Evolutionary conservation across 352 stramenopile genomes (phyloP), one percentile per base, ranked within the genome.

Genomic region (Phytophthora foliorum): DNA sequence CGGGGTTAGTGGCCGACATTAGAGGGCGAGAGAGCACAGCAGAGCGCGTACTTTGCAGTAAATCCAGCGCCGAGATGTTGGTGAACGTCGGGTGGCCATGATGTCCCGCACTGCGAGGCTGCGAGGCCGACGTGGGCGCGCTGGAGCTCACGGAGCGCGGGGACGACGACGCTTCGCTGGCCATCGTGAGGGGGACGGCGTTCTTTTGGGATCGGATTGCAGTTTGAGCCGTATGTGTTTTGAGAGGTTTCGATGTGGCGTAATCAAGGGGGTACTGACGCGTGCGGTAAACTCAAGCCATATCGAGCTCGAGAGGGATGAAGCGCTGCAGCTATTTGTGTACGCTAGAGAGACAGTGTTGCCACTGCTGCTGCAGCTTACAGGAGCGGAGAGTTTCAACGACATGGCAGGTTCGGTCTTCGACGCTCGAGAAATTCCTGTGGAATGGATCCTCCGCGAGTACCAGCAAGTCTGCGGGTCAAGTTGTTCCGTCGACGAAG

Each of bases 1-100:
- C 19, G 54, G 62, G 55, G 55, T 67, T 52, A 57, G 1, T 45
- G 29, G 31, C 9, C 16, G 38, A 25, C 34, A 52, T 6, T 16
- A 34, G 31, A n/a, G 8, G 13, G 14, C 21, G 27, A 39, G 57
- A 29, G 14, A 16, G 32, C 38, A 48, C 53, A 50, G n/a, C 4
- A 16, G 29, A 58, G 41, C 32, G 27, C 80, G 27, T 77, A 94
- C 86, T 63, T 72, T 92, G 82, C 29, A 94, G 57, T 49, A 94
- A 11, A 68, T 94, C 86, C 54, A 93, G 60, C 27, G 71, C 82
- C n/a, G 77, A 83, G 9, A 84, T 48, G 31, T 72, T 72, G 17
- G 25, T 31, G 63, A 78, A 59, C 16, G 41, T 36, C 27, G 58
- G 19, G 14, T 72, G 45, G 1, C 25, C 53, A 60, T 64, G 58